Evolutionary conservation across 371 early-diverging fungal species (phyloP).

Genomic region (Saksenaea oblongispora): DNA sequence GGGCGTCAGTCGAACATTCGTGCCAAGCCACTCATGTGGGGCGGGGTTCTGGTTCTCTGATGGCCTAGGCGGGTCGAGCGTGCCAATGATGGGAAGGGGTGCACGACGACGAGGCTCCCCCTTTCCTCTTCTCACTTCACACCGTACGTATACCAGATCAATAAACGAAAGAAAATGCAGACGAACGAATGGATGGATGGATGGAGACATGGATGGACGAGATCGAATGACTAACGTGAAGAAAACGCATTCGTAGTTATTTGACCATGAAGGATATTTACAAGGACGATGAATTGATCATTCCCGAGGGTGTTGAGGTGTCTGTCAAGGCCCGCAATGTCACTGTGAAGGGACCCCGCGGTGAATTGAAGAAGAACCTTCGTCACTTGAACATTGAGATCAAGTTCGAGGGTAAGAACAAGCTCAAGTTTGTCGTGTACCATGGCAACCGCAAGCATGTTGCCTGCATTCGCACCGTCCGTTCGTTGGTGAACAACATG

Average conservation of each 20-base stretch:
- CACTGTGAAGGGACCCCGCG: conserved; percentile 88
- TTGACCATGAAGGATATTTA: conserved; percentile 79
- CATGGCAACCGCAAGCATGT: conserved; percentile 98
- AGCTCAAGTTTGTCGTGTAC: conserved; percentile 91
- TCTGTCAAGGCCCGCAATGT: conserved; percentile 78
- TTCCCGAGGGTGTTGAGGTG: conserved; percentile 80
- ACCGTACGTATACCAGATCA: not conserved
- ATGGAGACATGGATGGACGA: not conserved
- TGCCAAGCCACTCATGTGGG: not conserved
- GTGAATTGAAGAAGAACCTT: conserved; percentile 89
- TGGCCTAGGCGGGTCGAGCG: not conserved
- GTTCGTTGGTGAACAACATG: conserved; percentile 68
- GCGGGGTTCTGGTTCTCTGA: not conserved
- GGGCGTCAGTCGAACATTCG: not conserved
- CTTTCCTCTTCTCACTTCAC: conserved; percentile 5
- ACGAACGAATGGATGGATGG: not conserved
- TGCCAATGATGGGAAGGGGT: not conserved
- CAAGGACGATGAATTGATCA: conserved; percentile 80
- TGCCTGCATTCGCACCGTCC: conserved; percentile 97
- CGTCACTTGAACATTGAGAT: conserved; percentile 96
- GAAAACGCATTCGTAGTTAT: not conserved
- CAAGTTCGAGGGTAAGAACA: conserved; percentile 61
- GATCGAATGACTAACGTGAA: not conserved
- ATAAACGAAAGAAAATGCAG: not conserved
- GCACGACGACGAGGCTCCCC: not conserved